Conservation (phyloP, 441 rosid species). For the Adansonia grandidieri region DNA sequence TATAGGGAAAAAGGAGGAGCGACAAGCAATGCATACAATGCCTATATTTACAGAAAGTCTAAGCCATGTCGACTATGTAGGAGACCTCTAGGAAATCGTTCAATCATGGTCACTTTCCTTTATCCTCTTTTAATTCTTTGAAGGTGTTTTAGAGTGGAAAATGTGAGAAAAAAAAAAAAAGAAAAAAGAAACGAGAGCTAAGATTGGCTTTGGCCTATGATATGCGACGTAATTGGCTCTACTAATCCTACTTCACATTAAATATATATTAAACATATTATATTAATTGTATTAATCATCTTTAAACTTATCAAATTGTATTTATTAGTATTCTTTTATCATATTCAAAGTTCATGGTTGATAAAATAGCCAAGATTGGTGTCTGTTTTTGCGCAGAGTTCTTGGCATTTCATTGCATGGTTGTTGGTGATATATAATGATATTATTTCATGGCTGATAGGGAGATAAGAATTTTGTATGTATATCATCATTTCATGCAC, state of each 20-base stretch:
- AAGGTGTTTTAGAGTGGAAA: neutral
- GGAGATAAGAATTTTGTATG: no score
- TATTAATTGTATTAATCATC: no score
- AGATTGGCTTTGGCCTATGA: neutral
- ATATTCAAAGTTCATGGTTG: no score
- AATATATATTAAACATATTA: neutral
- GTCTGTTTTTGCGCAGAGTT: no score
- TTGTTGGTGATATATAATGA: no score
- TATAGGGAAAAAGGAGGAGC: constrained; percentile 35
- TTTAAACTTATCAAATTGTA: no score
- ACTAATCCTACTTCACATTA: neutral
- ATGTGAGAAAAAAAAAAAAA: neutral
- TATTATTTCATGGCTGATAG: no score
- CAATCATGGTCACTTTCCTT: constrained; percentile 24
- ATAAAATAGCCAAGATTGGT: no score
- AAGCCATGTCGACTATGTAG: constrained; percentile 19
- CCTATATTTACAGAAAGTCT: constrained; percentile 30
- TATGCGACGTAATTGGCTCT: neutral
- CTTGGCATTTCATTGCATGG: no score
- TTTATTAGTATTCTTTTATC: no score
- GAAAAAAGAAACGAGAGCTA: neutral
- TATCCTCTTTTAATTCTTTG: neutral
- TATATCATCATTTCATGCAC: no score
- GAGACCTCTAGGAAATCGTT: constrained; percentile 30
- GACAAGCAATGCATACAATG: constrained; percentile 33